Percentiles rank a stretch among this genome's conserved stretches.
phyloP scores from a whole-genome alignment of 371 early-diverging fungal genomes.

The Mucor lusitanicus region DNA sequence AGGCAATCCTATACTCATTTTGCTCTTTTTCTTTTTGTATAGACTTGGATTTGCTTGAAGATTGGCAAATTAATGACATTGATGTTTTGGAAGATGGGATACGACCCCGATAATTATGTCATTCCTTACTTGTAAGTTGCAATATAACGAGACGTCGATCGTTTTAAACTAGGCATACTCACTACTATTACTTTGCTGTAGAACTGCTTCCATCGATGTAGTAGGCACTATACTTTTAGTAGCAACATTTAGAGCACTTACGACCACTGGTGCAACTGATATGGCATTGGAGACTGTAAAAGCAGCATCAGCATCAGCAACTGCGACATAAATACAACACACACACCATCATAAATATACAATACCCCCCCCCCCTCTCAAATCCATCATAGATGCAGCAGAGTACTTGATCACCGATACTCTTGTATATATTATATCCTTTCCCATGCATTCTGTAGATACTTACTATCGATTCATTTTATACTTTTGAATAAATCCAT shows the following conservation, averaged over 20 bases:
- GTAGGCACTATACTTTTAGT: slow-evolving; percentile 58
- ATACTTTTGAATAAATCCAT: too few relatives aligned
- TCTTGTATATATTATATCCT: not conserved
- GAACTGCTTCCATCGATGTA: slow-evolving; percentile 61
- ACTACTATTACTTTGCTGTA: slow-evolving; percentile 10
- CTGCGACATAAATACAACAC: not conserved
- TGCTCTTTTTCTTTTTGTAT: not conserved
- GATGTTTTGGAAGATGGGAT: slow-evolving; percentile 65
- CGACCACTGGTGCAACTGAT: slow-evolving; percentile 33
- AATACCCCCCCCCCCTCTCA: not conserved
- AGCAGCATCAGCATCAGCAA: not conserved
- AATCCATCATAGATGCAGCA: not conserved
- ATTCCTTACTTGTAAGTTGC: slow-evolving; percentile 73
- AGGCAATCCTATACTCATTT: not conserved
- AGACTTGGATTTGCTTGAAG: slow-evolving; percentile 46
- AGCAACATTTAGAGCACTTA: slow-evolving; percentile 38
- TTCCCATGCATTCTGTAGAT: not conserved
- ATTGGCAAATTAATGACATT: slow-evolving; percentile 58
- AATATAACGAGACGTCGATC: too few relatives aligned
- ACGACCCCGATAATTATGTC: slow-evolving; percentile 84
- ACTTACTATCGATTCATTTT: not conserved
- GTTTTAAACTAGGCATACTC: not conserved
- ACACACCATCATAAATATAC: not conserved
- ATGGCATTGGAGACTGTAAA: slow-evolving; percentile 22
- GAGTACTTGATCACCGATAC: not conserved